phyloP scores from a whole-genome alignment of 2,329 filamentous ascomycete species.

The Xylariomycetidae sp. region DNA sequence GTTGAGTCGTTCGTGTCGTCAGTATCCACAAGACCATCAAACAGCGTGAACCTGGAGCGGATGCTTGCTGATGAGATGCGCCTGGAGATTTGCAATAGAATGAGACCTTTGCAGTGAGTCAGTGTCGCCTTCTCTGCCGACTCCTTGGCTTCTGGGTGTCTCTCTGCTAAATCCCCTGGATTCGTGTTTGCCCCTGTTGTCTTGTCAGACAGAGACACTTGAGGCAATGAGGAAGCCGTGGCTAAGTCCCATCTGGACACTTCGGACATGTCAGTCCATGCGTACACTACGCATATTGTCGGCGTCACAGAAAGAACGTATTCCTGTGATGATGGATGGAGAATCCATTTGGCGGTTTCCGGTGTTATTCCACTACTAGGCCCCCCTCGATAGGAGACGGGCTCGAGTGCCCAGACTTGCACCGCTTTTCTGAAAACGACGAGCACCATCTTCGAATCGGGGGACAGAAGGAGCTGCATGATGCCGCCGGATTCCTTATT shows the following conservation, averaged over 20 bases:
- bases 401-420: constrained; percentile 1
- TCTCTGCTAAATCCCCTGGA: too few species aligned
- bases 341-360: too few species aligned
- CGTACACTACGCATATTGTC: neutral
- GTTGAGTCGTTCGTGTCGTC: too few species aligned
- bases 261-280: neutral
- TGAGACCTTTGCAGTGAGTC: neutral
- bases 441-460: neutral
- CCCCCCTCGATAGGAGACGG: neutral
- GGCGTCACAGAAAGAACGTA: constrained; percentile 1
- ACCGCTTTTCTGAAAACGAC: neutral
- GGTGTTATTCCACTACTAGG: neutral
- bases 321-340: neutral
- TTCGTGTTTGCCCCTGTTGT: too few species aligned
- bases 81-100: neutral
- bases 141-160: too few species aligned
- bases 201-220: too few species aligned
- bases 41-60: neutral
- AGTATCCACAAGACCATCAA: too few species aligned
- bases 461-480: constrained; percentile 1
- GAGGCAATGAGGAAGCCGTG: too few species aligned
- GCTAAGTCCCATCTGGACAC: neutral
- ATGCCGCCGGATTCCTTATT: constrained; percentile 1
- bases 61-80: neutral
- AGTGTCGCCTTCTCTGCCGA: neutral